These are phyloP conservation scores for Staphylotrichum longicolle DNA, from an alignment of 495 filamentous ascomycete species.

Conservation along the genomic window DNA sequence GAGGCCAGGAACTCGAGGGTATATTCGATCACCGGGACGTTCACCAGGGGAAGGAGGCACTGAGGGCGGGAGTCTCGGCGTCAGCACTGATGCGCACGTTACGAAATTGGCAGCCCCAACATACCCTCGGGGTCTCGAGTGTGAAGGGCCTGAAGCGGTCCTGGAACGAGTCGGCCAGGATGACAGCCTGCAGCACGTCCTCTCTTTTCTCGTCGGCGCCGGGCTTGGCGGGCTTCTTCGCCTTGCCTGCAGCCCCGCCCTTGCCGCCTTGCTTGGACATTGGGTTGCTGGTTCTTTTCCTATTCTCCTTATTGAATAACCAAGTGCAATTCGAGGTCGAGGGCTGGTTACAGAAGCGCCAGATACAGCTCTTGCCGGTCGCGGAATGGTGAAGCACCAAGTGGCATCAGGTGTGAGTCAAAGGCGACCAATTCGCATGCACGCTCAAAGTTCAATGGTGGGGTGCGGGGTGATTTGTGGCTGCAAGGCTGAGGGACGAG, in stretches of 20 bases:
- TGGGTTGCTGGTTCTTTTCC: not conserved
- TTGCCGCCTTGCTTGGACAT: constrained; percentile 52
- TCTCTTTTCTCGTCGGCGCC: constrained; percentile 67
- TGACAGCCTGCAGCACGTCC: constrained; percentile 84
- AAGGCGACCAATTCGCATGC: constrained; percentile 12
- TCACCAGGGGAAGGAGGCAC: constrained; percentile 93
- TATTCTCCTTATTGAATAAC: too few relatives aligned
- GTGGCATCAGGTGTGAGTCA: constrained; percentile 20
- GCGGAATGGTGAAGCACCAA: not conserved
- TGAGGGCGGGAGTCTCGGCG: constrained; percentile 31
- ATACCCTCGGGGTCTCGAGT: constrained; percentile 80
- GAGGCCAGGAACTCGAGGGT: constrained; percentile 94
- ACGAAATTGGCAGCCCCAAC: constrained; percentile 26
- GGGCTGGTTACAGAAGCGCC: not conserved
- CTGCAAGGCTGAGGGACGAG: constrained; percentile 21
- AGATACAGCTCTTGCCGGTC: not conserved
- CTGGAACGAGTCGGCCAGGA: constrained; percentile 91
- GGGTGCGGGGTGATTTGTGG: constrained; percentile 23
- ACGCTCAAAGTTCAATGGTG: constrained; percentile 15
- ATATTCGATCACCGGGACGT: constrained; percentile 94
- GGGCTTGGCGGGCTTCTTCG: constrained; percentile 55
- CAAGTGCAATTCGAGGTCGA: not conserved
- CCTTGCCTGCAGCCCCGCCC: constrained; percentile 43
- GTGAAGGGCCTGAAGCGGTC: constrained; percentile 88
- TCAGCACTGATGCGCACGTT: constrained; percentile 9